Evolutionary conservation across 306 rosid species (phyloP), one percentile per base, ranked within the genome.

Genomic region (Crotalaria pallida): DNA sequence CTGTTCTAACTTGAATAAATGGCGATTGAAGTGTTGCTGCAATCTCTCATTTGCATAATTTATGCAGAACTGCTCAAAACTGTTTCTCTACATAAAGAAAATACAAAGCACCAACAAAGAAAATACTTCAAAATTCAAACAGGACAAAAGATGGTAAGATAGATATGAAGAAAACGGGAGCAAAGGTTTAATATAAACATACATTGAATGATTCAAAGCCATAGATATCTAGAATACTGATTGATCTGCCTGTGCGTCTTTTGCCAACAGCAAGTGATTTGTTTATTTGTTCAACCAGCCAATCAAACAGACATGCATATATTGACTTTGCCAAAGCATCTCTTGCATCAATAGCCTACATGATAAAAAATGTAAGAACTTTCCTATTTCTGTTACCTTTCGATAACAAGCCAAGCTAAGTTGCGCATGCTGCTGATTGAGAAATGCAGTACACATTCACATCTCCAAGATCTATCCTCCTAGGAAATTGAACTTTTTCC

Each of bases 171-270:
- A 41, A 63, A 65, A 40, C 50, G 62, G 61, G 56, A 69, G 22
- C 18, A n/a, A 27, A 17, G 52, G 40, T 49, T 63, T 77, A 68
- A 71, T 47, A 64, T 67, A 79, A 73, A 62, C 89, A 6, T 89
- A 94, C 99, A 71, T 94, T 92, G 88, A 94, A 91, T 71, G 99
- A 94, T 81, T 94, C 99, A 83, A 94, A 94, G 72, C 99, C 99
- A 80, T 94, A 94, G 65, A 94, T 94, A 82, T 94, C 99, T 21
- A 94, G 96, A 86, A 94, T 94, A 79, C 99, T 89, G 76, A 94
- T 94, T 27, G 99, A 91, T 94, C 97, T 94, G 79, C 99, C 96
- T 2, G 97, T 94, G 70, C 91, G 85, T 29, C 99, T 85, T 81
- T 94, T 94, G 73, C 99, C 99, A 72, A 89, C 99, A 24, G 90